phyloP scores from a whole-genome alignment of 768 basidiomycete species.

The Mycena capillaripes region DNA sequence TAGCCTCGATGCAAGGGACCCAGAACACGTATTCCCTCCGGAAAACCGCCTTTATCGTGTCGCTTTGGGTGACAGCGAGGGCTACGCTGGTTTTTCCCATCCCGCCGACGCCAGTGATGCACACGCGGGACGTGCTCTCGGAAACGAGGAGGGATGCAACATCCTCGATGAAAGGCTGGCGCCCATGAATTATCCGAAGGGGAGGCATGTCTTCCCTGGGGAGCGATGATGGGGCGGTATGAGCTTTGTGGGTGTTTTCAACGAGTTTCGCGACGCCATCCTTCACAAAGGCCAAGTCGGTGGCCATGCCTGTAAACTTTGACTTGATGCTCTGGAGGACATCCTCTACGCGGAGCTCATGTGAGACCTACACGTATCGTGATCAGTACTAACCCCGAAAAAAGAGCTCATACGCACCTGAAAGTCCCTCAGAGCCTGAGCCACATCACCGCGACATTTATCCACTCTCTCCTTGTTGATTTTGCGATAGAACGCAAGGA shows the following conservation, averaged over 20 bases:
- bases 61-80: slow-evolving; percentile 47
- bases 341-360: not conserved
- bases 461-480: not conserved
- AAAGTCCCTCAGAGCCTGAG: not conserved
- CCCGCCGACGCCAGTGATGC: slow-evolving; percentile 43
- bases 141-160: slow-evolving; percentile 21
- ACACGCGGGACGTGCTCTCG: slow-evolving; percentile 12
- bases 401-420: not conserved
- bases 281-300: not conserved
- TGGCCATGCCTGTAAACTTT: not conserved
- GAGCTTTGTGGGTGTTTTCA: not conserved
- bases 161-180: slow-evolving; percentile 25
- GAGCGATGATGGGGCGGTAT: not conserved
- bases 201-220: slow-evolving; percentile 29
- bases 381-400: not conserved
- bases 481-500: not conserved
- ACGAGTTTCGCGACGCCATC: not conserved
- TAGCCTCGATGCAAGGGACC: slow-evolving; percentile 51
- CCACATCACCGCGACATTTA: not conserved
- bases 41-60: slow-evolving; percentile 40
- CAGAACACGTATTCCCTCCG: slow-evolving; percentile 43
- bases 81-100: slow-evolving; percentile 57
- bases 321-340: not conserved
- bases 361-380: not conserved
- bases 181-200: slow-evolving; percentile 30